Base-by-base conservation (phyloP, 306 rosid species). In the Chamaecrista fasciculata region DNA sequence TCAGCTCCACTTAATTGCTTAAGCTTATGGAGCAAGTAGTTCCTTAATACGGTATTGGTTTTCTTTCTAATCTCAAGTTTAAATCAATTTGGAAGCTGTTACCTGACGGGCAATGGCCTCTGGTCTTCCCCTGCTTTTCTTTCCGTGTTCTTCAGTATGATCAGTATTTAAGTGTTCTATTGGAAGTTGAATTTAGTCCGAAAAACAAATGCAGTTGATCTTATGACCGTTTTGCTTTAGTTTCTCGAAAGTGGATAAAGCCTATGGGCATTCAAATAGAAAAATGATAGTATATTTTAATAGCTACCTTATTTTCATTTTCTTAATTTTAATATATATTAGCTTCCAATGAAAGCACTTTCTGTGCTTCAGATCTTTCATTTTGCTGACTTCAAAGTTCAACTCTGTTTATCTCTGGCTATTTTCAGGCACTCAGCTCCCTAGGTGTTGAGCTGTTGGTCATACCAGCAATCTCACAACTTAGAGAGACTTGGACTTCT, bases 361-460 rank as follows among this genome's bases (percentile, higher is more conserved):
- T 24, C 23, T 9, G 37, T 18, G 31, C 33, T 20, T 61, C 11
- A 16, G 67, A 37, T 19, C 26, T 61, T 61, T 23, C 31, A 20
- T 47, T 74, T 48, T 71, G 16, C 62, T 62, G 34, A 46, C 39
- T 36, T 63, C 16, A 62, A 42, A 20, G 28, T 34, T 36, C n/a
- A n/a, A n/a, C n/a, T 49, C 2, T 48, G 14, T 31, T 57, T 69
- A 19, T 59, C 24, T 72, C 21, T 47, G 19, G 36, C 51, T 73
- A 4, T 48, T 69, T 18, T 60, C 74, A 92, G 98, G 82, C 60
- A 53, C 86, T 87, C 37, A 26, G 77, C 39, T 81, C 78, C 52
- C 83, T 92, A 3, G 76, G 86, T 34, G 84, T 92, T 67, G 96
- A 87, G 72, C 76, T 74, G 56, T 76, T 89, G 83, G 78, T 89